Conservation (phyloP, 2,329 filamentous ascomycete species). For the Hypoxylon sp. region DNA sequence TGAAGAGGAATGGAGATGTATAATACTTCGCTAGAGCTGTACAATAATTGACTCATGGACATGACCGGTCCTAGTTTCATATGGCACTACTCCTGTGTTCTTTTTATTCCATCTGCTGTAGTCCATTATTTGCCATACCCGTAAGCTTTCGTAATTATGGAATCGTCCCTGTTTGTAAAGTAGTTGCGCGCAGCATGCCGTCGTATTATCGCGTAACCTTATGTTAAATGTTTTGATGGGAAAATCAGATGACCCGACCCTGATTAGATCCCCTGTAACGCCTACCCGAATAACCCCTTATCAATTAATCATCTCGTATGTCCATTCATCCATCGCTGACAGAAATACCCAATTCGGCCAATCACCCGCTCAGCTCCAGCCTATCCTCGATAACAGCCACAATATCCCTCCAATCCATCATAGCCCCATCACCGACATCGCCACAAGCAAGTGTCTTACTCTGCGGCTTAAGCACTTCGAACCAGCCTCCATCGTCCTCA, state of each 20-base stretch:
- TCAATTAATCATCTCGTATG: not conserved
- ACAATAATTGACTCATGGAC: not conserved
- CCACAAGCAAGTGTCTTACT: constrained; percentile 87
- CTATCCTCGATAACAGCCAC: constrained; percentile 74
- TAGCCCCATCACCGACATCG: constrained; percentile 85
- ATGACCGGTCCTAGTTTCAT: not conserved
- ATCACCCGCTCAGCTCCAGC: constrained; percentile 54
- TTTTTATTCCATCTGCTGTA: not conserved
- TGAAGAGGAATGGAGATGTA: constrained; percentile 25
- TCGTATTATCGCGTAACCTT: not conserved
- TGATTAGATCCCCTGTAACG: not conserved
- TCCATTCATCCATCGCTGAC: not conserved
- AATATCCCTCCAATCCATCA: constrained; percentile 85
- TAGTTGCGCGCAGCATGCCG: not conserved
- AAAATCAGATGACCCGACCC: not conserved
- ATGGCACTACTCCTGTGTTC: not conserved
- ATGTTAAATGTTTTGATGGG: constrained; percentile 2
- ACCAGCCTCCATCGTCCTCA: constrained; percentile 63
- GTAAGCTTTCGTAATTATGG: not conserved
- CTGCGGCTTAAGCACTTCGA: constrained; percentile 80
- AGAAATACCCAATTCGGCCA: not conserved
- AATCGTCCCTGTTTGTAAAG: not conserved
- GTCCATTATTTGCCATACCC: not conserved
- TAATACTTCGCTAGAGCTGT: constrained; percentile 26
- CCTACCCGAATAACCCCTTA: not conserved